Evolutionary conservation across 805 yeast genomes (phyloP).

Genomic region (Metschnikowia dekortorum): DNA sequence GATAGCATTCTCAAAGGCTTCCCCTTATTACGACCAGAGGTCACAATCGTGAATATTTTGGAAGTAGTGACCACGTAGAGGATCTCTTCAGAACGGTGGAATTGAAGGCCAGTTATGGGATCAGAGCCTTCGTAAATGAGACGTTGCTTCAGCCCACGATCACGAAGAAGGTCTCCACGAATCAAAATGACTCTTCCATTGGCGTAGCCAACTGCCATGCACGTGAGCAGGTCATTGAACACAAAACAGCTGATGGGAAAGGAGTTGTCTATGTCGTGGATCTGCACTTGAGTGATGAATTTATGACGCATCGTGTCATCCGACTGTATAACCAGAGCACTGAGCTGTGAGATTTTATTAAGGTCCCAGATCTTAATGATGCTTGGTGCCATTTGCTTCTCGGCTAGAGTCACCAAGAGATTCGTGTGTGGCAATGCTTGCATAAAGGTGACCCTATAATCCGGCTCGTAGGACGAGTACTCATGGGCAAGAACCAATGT

Average conservation of each 20-base stretch:
- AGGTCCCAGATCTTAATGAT: conserved; percentile 72
- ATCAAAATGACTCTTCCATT: conserved; percentile 79
- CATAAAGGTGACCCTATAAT: conserved; percentile 59
- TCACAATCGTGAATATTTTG: conserved; percentile 63
- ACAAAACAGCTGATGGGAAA: conserved; percentile 72
- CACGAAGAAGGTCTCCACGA: conserved; percentile 84
- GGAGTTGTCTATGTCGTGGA: conserved; percentile 70
- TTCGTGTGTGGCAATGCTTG: conserved; percentile 44
- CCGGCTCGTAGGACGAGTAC: conserved; percentile 63
- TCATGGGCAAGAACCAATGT: conserved; percentile 43
- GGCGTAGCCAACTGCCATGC: conserved; percentile 73
- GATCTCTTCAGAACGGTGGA: conserved; percentile 47
- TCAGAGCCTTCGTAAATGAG: conserved; percentile 68
- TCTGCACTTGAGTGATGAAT: conserved; percentile 58
- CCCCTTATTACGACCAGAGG: conserved; percentile 75
- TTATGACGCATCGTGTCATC: conserved; percentile 23
- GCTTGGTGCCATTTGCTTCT: conserved; percentile 66
- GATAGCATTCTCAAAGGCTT: conserved; percentile 49
- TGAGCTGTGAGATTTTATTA: conserved; percentile 40
- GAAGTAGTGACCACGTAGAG: conserved; percentile 74
- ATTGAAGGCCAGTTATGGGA: conserved; percentile 74
- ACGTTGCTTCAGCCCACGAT: conserved; percentile 86
- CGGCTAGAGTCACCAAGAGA: conserved; percentile 68
- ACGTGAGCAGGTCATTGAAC: conserved; percentile 50
- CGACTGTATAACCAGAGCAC: conserved; percentile 10